Evolutionary conservation across 2,329 filamentous ascomycete species (phyloP).

Genomic region (Aspergillus floridensis): DNA sequence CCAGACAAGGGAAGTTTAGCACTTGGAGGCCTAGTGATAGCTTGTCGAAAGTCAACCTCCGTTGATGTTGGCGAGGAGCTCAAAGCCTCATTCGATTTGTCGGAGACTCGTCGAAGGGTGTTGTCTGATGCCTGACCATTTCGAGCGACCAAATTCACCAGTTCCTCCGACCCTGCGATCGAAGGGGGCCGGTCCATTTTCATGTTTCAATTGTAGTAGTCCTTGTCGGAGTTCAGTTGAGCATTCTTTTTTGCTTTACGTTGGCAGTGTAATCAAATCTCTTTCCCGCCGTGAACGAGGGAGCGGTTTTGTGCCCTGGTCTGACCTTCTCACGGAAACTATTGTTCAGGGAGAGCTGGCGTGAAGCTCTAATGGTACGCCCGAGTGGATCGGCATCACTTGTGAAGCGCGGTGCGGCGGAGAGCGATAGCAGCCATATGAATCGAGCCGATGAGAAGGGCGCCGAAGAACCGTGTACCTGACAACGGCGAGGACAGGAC

Average conservation of each 20-base stretch:
- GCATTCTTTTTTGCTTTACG: conserved; percentile 28
- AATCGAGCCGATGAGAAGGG: conserved; percentile 8
- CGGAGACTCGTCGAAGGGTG: conserved; percentile 17
- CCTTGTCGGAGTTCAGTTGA: conserved; percentile 25
- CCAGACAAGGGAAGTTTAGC: conserved; percentile 26
- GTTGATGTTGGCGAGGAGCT: conserved; percentile 19
- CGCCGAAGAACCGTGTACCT: conserved; percentile 24
- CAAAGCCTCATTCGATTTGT: conserved; percentile 22
- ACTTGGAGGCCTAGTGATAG: conserved; percentile 24
- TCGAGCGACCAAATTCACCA: conserved; percentile 23
- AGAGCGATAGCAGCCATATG: conserved; percentile 19
- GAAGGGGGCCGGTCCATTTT: conserved; percentile 34
- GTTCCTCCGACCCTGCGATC: conserved; percentile 32
- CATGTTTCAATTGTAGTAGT: conserved; percentile 25
- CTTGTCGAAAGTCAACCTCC: conserved; percentile 22
- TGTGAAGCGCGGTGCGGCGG: conserved; percentile 15
- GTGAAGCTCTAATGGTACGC: conserved; percentile 23
- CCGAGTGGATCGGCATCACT: conserved; percentile 36
- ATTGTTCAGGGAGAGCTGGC: conserved; percentile 25
- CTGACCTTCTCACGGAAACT: conserved; percentile 4
- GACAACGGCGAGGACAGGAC: conserved; percentile 24
- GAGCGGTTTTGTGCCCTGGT: background rate
- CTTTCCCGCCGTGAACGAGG: background rate
- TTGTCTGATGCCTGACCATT: conserved; percentile 25
- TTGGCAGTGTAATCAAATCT: conserved; percentile 5